Percentiles rank a stretch among this genome's conserved stretches.
phyloP scores from a whole-genome alignment of 345 rosid genomes.

The Pistacia vera region DNA sequence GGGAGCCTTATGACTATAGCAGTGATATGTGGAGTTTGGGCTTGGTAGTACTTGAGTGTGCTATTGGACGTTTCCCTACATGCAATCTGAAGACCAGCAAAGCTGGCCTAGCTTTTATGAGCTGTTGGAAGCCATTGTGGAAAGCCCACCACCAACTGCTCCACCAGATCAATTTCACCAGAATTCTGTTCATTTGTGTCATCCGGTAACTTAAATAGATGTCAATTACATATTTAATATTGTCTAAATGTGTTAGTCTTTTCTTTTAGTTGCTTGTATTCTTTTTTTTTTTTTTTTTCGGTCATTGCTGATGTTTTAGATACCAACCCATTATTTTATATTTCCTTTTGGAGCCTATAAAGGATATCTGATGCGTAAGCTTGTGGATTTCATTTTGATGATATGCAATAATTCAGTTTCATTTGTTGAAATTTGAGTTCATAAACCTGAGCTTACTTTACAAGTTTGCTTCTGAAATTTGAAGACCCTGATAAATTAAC shows the following conservation, averaged over 20 bases:
- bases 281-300: neutral
- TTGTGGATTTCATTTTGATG: neutral
- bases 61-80: conserved; percentile 86
- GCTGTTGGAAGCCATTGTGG: conserved; percentile 87
- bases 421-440: neutral
- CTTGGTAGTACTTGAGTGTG: conserved; percentile 84
- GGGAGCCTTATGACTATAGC: conserved; percentile 84
- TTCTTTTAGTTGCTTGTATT: neutral
- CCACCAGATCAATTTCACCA: conserved; percentile 92
- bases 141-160: conserved; percentile 84
- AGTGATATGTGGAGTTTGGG: conserved; percentile 94
- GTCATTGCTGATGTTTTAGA: neutral
- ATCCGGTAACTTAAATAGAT: conserved; percentile 49
- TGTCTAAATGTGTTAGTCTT: conserved; percentile 4
- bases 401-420: neutral
- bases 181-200: conserved; percentile 95
- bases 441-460: neutral
- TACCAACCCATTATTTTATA: neutral
- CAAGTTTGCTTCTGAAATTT: neutral
- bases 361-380: neutral
- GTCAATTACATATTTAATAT: conserved; percentile 10
- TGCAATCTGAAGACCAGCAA: conserved; percentile 78
- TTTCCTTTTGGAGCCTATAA: neutral
- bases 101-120: conserved; percentile 88
- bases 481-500: neutral